Base-by-base conservation (phyloP, 2,329 filamentous ascomycete species). In the Aureobasidium leucospermi region DNA sequence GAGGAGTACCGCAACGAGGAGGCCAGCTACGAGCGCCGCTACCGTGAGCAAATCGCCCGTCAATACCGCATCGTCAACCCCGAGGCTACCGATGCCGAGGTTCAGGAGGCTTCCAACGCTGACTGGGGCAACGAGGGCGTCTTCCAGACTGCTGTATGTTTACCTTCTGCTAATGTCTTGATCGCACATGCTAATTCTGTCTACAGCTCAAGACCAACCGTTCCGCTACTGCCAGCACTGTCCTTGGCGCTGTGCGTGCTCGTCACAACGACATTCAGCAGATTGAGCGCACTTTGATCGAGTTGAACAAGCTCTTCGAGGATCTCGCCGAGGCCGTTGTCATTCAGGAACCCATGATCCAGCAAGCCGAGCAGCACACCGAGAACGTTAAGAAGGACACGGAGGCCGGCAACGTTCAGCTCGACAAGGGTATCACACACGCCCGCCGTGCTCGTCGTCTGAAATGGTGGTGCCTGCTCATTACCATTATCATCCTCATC, bases 1-100 rank as follows among this genome's bases (percentile, higher is more conserved):
- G 80, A 85, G 70, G 82, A 82, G 66, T 91, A 89, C 73, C 80
- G 87, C 69, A 76, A 81, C 65, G 85, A 89, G 69, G 89, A 94
- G 78, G 78, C 81, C 61, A 79, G 81, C 47, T 92, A 90, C 76
- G 81, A 83, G 69, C 79, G 83, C 69, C 79, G 85, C 64, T 90
- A 90, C 73, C 82, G 86, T 62, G 87, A 91, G 64, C 87, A 90
- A 72, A 90, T 93, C 69, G 84, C 84, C 61, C 82, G 89, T 67
- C 89, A 94, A 74, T 92, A 89, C 74, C 81, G 84, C 60, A 91
- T 93, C 69, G 88, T 90, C 65, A 90, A 91, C 71, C 89, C 89
- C 55, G 85, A 90, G 46, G 89, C 89, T n/a, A 82, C 81, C 51
- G 87, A 91, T 61, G 77, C 81, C 1, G 87, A 93, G 73, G 85